Base-by-base conservation (phyloP, 495 filamentous ascomycete genomes). In the Hypoxylon perforatum region DNA sequence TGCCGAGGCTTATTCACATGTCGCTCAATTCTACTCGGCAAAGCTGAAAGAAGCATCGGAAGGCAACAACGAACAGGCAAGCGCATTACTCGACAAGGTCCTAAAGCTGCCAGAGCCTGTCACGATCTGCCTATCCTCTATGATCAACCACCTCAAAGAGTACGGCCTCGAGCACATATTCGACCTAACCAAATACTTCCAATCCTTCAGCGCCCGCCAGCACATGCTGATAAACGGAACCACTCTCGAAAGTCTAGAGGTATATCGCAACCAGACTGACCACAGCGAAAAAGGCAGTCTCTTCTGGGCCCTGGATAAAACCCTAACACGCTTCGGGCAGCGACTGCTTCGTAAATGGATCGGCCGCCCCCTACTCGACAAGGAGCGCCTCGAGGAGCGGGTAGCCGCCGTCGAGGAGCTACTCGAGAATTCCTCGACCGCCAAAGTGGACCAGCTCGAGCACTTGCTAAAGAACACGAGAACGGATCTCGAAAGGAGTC, bases 151-250 rank as follows among this genome's bases (percentile, higher is more conserved):
- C 72, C 82, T 99, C 77, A 88, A 89, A 22, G 93, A 96, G 54
- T 99, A 98, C 64, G 94, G 93, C 1, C 82, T 99, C 39, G 90
- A 99, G 72, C 94, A 99, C 78, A 92, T 99, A 35, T 97, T 99
- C 67, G 91, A 97, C 72, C 77, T 99, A 30, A 98, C 95, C 7
- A 97, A 97, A 64, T 97, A 98, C 73, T 99, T 99, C 76, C 91
- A 98, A 72, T 91, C 94, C 0, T 99, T 99, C 76, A 96, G 91
- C 70, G 91, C 94, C 1, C 83, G 95, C 23, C 93, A 94, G 12
- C 93, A 97, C 69, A 98, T 99, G 95, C 82, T 98, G 3, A 82
- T 99, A 61, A 97, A 97, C 70, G 95, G 94, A 15, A 99, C 97
- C 57, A 99, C 93, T 0, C 73, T 99, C 35, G 92, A 93, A 12